Evolutionary conservation across 495 filamentous ascomycete genomes (phyloP).

Genomic region (Podospora fimiseda): DNA sequence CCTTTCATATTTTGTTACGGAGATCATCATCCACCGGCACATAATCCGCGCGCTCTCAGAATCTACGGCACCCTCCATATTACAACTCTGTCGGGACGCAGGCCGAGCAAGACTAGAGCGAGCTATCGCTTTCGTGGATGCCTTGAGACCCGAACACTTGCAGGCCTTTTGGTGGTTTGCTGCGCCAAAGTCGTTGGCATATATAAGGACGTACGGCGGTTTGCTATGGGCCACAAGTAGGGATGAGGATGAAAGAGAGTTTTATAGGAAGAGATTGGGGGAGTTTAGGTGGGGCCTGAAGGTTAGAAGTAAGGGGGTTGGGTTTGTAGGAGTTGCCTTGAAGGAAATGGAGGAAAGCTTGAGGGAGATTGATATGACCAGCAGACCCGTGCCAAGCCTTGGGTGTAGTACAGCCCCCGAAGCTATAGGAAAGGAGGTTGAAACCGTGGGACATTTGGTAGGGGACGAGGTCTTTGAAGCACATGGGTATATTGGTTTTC

Average conservation of each 20-base stretch:
- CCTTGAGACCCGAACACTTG: constrained; percentile 51
- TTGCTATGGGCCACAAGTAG: constrained; percentile 64
- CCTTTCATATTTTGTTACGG: constrained; percentile 60
- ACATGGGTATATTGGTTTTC: too few species aligned
- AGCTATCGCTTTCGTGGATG: constrained; percentile 52
- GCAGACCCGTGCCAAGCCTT: too few species aligned
- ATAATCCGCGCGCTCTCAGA: constrained; percentile 50
- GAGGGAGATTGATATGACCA: constrained; percentile 23
- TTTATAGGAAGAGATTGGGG: constrained; percentile 61
- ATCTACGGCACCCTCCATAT: constrained; percentile 43
- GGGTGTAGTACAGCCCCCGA: too few species aligned
- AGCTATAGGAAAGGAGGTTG: too few species aligned
- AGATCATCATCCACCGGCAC: constrained; percentile 60
- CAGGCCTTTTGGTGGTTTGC: constrained; percentile 60
- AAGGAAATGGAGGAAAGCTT: constrained; percentile 27
- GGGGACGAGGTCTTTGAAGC: too few species aligned
- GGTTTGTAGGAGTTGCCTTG: constrained; percentile 20
- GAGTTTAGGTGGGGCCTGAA: constrained; percentile 72
- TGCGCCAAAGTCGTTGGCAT: constrained; percentile 54
- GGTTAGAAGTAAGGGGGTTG: constrained; percentile 22
- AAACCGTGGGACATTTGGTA: too few species aligned
- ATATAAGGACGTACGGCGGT: constrained; percentile 55
- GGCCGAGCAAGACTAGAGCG: constrained; percentile 53
- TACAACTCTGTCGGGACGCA: constrained; percentile 71
- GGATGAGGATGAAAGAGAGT: constrained; percentile 67